Evolutionary conservation across 257 asterid genomes (phyloP), one percentile per base, ranked within the genome.

Genomic region (Nicotiana tomentosiformis): DNA sequence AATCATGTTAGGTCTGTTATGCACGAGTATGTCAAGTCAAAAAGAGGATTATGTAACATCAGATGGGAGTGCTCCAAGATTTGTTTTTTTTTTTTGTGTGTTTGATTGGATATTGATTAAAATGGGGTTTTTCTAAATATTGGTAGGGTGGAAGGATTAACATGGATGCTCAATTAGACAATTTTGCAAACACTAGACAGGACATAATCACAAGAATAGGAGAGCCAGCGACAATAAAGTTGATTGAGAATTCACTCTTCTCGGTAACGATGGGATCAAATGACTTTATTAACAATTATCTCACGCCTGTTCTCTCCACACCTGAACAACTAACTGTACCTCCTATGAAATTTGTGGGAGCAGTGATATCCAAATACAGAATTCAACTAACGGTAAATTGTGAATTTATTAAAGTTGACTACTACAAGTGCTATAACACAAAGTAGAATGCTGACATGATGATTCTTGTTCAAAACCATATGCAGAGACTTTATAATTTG

Each of bases 251-350:
- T 46, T 90, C 97, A 7, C 18, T 92, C 5, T 92, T 88, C 80
- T 91, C 97, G 2, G 74, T 92, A 3, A 87, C 96, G 84, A 88
- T 93, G 2, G 98, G 97, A 10, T 88, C 98, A 70, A 93, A 93
- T 82, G 98, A 92, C 85, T 91, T 93, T 92, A 89, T 92, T 88
- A 93, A 92, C 92, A 92, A 93, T 84, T 92, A 93, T 80, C 86
- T 92, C 9, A 84, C 87, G 1, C 93, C 97, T 2, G 46, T 84
- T 43, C 16, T 92, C 69, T 85, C 93, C 12, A 82, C 84, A 53
- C 16, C 84, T 4, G 87, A 89, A 35, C 94, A 85, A 74, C 64
- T 80, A 8, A 58, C 87, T 32, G 83, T 89, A 17, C 10, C 94
- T 23, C 97, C 97, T 29, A 84, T 85, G 77, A 68, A 80, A 10